Conservation (phyloP, 2,329 filamentous ascomycete genomes). For the Zalaria obscura region DNA sequence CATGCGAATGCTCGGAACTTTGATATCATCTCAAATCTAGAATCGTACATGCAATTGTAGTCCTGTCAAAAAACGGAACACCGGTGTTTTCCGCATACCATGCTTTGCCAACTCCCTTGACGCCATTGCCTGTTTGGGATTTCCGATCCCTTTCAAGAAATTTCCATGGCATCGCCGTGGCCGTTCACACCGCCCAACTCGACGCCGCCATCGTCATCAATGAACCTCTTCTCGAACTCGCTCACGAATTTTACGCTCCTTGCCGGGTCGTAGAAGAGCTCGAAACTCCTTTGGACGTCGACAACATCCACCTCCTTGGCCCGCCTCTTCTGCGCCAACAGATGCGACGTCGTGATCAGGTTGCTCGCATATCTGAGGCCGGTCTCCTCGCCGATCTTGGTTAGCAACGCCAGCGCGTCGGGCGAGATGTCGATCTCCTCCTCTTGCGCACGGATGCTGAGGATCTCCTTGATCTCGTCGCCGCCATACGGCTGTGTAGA, state of each 20-base stretch:
- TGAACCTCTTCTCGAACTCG: constrained; percentile 84
- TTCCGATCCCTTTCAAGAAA: constrained; percentile 27
- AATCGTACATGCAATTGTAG: too few species aligned
- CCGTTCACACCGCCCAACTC: constrained; percentile 47
- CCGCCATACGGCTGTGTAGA: constrained; percentile 73
- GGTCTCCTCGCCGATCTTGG: constrained; percentile 88
- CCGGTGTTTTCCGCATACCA: too few species aligned
- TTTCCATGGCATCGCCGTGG: constrained; percentile 50
- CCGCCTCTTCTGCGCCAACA: constrained; percentile 73
- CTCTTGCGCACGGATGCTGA: constrained; percentile 84
- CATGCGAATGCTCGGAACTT: too few species aligned
- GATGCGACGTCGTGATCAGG: constrained; percentile 84
- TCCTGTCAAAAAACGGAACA: too few species aligned
- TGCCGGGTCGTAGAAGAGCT: constrained; percentile 80
- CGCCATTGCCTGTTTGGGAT: not conserved
- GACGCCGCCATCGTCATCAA: constrained; percentile 72
- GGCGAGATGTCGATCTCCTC: constrained; percentile 87
- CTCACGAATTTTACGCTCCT: constrained; percentile 82
- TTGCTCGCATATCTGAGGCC: constrained; percentile 95
- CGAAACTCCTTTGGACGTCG: constrained; percentile 87
- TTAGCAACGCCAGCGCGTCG: constrained; percentile 81
- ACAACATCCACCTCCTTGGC: constrained; percentile 71
- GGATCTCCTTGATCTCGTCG: constrained; percentile 84
- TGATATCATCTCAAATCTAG: too few species aligned
- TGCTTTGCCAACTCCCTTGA: too few species aligned